Conservation (phyloP, 192 early-diverging fungal genomes). For the Physocladia obscura region DNA sequence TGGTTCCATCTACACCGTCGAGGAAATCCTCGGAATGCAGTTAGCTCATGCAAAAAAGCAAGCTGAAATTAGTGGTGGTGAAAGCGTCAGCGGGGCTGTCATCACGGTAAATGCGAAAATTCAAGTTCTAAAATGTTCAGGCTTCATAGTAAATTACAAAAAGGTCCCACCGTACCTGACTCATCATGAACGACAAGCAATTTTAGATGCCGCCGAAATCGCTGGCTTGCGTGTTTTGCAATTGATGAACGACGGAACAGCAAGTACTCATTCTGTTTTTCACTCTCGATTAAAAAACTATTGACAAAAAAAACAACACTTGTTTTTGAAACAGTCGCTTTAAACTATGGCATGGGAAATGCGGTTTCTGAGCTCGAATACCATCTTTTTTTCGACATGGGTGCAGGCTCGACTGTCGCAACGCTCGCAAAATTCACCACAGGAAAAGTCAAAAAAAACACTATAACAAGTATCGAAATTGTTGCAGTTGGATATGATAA, state of each 20-base stretch:
- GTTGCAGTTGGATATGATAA: constrained; percentile 78
- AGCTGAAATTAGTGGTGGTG: constrained; percentile 71
- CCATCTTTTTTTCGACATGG: constrained; percentile 97
- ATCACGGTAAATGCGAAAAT: constrained; percentile 77
- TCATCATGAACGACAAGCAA: constrained; percentile 86
- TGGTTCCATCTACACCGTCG: constrained; percentile 58
- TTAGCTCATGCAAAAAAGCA: constrained; percentile 83
- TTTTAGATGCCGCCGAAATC: constrained; percentile 90
- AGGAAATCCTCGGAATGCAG: constrained; percentile 94
- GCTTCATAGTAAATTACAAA: background rate
- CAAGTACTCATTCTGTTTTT: constrained; percentile 57
- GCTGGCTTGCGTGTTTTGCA: constrained; percentile 79
- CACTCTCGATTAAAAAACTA: background rate
- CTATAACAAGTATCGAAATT: constrained; percentile 70
- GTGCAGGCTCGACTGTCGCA: constrained; percentile 90
- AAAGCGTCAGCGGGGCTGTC: constrained; percentile 80
- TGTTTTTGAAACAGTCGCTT: constrained; percentile 62
- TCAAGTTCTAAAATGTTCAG: background rate
- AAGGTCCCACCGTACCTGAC: constrained; percentile 87
- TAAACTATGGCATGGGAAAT: constrained; percentile 85
- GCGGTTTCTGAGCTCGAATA: constrained; percentile 65
- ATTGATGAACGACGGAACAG: constrained; percentile 92
- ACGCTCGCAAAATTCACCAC: constrained; percentile 79
- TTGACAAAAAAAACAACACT: background rate
- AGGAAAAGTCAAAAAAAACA: constrained; percentile 45